These are phyloP conservation scores for Annulohypoxylon nitens DNA, from an alignment of 495 filamentous ascomycete species.

Conservation along the genomic window DNA sequence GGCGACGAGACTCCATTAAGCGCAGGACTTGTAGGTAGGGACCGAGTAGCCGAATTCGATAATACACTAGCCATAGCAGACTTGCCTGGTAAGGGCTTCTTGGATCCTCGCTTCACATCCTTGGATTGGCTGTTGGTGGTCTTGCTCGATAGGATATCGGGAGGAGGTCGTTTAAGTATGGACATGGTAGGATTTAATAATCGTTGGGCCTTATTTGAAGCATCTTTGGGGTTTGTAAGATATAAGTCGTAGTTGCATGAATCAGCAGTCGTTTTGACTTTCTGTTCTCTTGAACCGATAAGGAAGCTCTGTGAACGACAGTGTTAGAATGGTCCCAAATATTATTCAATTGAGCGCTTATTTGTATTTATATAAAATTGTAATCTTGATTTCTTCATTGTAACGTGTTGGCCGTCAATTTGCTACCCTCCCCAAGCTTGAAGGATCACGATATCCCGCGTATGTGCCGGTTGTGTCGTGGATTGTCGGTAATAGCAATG, in stretches of 20 bases:
- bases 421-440: neutral
- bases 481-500: constrained; percentile 37
- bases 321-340: constrained; percentile 18
- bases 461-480: constrained; percentile 26
- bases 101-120: constrained; percentile 42
- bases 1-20: constrained; percentile 65
- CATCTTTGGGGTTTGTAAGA: constrained; percentile 51
- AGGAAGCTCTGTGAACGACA: constrained; percentile 53
- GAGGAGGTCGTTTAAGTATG: constrained; percentile 50
- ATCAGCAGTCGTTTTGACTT: constrained; percentile 52
- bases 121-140: constrained; percentile 33
- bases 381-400: neutral
- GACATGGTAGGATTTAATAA: constrained; percentile 62
- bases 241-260: constrained; percentile 61
- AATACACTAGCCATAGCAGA: constrained; percentile 52
- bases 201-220: constrained; percentile 49
- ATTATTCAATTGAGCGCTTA: constrained; percentile 27
- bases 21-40: constrained; percentile 74
- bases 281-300: constrained; percentile 55
- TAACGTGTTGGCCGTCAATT: neutral
- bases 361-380: neutral
- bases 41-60: constrained; percentile 59
- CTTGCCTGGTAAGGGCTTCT: constrained; percentile 60
- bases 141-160: constrained; percentile 19
- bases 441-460: neutral